Base-by-base conservation (phyloP, 2,329 filamentous ascomycete species). In the Leptoxyphium fumago region DNA sequence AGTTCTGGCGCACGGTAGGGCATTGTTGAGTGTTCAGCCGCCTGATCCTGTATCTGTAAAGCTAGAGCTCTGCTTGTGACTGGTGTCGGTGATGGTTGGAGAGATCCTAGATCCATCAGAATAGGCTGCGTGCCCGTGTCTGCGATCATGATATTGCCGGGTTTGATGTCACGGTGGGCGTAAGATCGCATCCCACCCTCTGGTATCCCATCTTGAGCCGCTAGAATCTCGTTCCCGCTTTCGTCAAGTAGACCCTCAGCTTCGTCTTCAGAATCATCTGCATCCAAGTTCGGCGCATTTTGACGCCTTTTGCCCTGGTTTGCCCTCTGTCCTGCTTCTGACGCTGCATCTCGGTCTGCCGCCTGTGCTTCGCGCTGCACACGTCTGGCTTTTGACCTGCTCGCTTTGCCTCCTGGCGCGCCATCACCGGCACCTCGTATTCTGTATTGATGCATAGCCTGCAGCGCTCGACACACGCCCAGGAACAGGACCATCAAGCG, bases 61-160 rank as follows among this genome's bases (percentile, higher is more conserved):
- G 91, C 91, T 44, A 93, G 74, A 2, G 86, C 93, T 48, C 89
- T 81, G 14, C 84, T 91, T 4, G 89, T 94, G 53, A 96, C 89
- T 21, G 84, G 77, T 45, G 86, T 84, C 1, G 91, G 91, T 2
- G 85, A 87, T 14, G 83, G 83, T 36, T 86, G 82, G 45, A 98
- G 72, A 45, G 87, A 95, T 50, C 91, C 91, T 18, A 98, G 78
- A 61, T 98, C 91, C 91, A 98, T 98, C 30, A 98, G 75, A 55
- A 98, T 91, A 2, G 91, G 89, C 28, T 80, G 80, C 47, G 79
- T 75, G 53, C 91, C 91, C 55, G 86, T 79, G 61, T 96, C 89
- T 52, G 84, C 82, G 53, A 98, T 94, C 91, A 98, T 98, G 60
- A 98, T 94, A 66, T 98, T 98, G 46, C 87, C 89, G 55, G 91